A percentile compares a stretch with the other conserved stretches of the same genome.
These are phyloP conservation scores for Epichloe gansuensis DNA, from an alignment of 2,329 filamentous ascomycete species.

Conservation along the genomic window DNA sequence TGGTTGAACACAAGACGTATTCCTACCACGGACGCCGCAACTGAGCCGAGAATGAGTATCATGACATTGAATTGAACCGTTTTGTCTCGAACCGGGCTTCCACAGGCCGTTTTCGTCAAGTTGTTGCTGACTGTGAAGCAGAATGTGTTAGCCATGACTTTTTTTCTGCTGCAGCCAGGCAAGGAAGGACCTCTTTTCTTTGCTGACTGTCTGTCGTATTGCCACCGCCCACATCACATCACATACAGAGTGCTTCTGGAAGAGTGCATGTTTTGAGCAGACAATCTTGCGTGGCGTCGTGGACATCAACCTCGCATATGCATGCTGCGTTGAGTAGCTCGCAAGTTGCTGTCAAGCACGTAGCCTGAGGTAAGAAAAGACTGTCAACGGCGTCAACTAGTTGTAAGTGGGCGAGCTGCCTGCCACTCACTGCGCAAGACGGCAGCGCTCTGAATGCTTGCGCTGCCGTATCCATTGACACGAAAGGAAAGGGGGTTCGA, in stretches of 20 bases:
- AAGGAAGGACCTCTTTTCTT: no score
- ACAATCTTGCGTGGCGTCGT: not conserved
- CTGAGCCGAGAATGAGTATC: not conserved
- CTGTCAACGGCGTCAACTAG: no score
- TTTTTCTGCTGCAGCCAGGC: no score
- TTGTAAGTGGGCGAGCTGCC: no score
- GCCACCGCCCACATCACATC: no score
- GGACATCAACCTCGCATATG: not conserved
- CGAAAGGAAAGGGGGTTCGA: no score
- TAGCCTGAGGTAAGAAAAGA: not conserved
- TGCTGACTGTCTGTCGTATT: no score
- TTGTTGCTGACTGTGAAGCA: not conserved
- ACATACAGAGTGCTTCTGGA: not conserved
- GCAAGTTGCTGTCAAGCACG: not conserved
- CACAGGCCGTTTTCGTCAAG: not conserved
- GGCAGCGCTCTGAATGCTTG: not conserved
- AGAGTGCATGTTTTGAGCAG: not conserved
- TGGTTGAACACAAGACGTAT: conserved; percentile 25
- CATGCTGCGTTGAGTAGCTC: not conserved
- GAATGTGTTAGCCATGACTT: no score
- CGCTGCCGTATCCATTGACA: not conserved
- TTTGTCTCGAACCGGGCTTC: not conserved
- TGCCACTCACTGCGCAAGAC: not conserved
- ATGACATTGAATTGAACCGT: not conserved
- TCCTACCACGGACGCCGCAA: conserved; percentile 19